A percentile compares a stretch with the other conserved stretches of the same genome.
Evolutionary conservation across 805 yeast genomes (phyloP).

Genomic region (Candida dajiaensis): DNA sequence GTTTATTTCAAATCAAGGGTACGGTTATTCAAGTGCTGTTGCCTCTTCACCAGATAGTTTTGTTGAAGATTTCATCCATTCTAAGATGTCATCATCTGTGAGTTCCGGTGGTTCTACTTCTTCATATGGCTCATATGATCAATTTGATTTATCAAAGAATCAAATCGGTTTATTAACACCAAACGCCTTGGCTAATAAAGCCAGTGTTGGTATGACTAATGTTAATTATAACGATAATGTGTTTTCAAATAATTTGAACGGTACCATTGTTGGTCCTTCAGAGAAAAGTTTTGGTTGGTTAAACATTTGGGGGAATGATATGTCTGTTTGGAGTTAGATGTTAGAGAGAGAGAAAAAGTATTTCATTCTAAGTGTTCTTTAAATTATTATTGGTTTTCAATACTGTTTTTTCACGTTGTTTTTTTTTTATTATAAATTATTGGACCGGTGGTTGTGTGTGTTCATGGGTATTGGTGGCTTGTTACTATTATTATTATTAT

Average conservation of each 20-base stretch:
- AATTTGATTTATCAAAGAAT: background rate
- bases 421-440: too few species aligned
- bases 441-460: too few species aligned
- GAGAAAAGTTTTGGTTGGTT: conserved; percentile 20
- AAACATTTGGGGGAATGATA: conserved; percentile 26
- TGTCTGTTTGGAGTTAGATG: conserved; percentile 26
- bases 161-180: background rate
- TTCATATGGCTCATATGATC: conserved; percentile 1
- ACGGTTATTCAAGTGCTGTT: conserved; percentile 2
- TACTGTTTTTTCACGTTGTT: background rate
- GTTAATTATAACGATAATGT: background rate
- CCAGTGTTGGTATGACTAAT: conserved; percentile 1
- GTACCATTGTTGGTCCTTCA: conserved; percentile 5
- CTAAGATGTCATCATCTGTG: conserved; percentile 18
- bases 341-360: background rate
- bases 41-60: conserved; percentile 19
- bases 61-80: conserved; percentile 12
- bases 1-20: background rate
- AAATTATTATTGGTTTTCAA: background rate
- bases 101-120: conserved; percentile 21
- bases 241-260: conserved; percentile 1
- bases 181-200: background rate
- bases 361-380: background rate
- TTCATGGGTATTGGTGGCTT: background rate
- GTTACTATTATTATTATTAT: background rate